These are phyloP conservation scores for Annulohypoxylon stygium DNA, from an alignment of 495 filamentous ascomycete species.

Conservation along the genomic window DNA sequence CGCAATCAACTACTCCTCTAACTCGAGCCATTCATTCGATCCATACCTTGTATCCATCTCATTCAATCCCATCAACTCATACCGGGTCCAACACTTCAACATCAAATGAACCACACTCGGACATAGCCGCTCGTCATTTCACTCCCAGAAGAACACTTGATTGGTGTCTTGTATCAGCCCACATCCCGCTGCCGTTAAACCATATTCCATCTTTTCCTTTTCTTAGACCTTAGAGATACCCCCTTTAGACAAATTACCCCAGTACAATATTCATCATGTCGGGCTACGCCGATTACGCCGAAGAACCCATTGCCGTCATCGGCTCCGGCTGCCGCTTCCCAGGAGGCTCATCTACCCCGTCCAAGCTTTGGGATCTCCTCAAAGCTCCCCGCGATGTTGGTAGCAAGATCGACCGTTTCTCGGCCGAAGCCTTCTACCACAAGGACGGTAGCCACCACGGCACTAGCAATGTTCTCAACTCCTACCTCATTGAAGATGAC, in stretches of 20 bases:
- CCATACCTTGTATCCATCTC: background rate
- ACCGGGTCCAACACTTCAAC: background rate
- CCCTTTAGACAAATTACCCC: slow-evolving; percentile 6
- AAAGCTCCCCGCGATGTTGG: slow-evolving; percentile 23
- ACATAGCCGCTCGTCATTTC: slow-evolving; percentile 19
- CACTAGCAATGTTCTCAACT: slow-evolving; percentile 24
- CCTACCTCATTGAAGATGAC: slow-evolving; percentile 22
- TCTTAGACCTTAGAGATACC: background rate
- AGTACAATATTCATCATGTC: slow-evolving; percentile 21
- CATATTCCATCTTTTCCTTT: background rate
- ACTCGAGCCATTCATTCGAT: slow-evolving; percentile 19
- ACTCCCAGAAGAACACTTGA: slow-evolving; percentile 9
- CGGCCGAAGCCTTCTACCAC: slow-evolving; percentile 48
- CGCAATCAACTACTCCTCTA: slow-evolving; percentile 15
- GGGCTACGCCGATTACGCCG: slow-evolving; percentile 20
- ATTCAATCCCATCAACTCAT: background rate
- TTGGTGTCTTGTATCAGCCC: slow-evolving; percentile 15
- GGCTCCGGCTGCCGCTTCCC: slow-evolving; percentile 32
- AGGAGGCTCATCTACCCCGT: slow-evolving; percentile 2
- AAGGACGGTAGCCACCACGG: slow-evolving; percentile 30
- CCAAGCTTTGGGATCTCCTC: slow-evolving; percentile 28
- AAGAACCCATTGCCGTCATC: slow-evolving; percentile 31
- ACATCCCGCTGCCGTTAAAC: slow-evolving; percentile 15
- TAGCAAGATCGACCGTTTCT: slow-evolving; percentile 27
- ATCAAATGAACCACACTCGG: slow-evolving; percentile 16